These are phyloP conservation scores for Microdochium paspali DNA, from an alignment of 2,329 filamentous ascomycete species.

Conservation along the genomic window DNA sequence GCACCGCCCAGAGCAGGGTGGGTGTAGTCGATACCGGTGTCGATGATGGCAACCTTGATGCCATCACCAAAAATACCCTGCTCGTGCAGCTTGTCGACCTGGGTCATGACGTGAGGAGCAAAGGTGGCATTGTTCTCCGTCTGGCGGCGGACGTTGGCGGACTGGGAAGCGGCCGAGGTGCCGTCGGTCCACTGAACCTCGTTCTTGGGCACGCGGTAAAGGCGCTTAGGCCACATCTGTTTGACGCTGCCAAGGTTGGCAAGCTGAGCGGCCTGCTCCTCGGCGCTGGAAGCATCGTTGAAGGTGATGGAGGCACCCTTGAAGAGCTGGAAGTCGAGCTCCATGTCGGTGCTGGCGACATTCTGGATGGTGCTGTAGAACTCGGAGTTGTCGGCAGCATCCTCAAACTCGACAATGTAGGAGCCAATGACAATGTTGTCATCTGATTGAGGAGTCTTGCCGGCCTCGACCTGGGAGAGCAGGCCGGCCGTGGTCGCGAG, in stretches of 20 bases:
- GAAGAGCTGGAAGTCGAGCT: constrained; percentile 41
- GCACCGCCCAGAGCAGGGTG: constrained; percentile 56
- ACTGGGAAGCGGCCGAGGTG: constrained; percentile 12
- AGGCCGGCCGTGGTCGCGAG: constrained; percentile 22
- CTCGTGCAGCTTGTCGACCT: constrained; percentile 41
- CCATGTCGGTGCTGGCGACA: constrained; percentile 35
- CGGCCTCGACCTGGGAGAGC: constrained; percentile 12
- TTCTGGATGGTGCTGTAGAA: constrained; percentile 26
- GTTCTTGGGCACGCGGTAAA: constrained; percentile 33
- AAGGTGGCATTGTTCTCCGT: constrained; percentile 26
- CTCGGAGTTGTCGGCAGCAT: constrained; percentile 26
- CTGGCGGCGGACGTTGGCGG: constrained; percentile 21
- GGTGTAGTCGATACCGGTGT: constrained; percentile 50
- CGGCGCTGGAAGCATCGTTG: constrained; percentile 32
- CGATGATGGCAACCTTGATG: constrained; percentile 42
- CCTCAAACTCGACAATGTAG: constrained; percentile 45
- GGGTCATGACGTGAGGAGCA: constrained; percentile 45
- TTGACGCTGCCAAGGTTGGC: constrained; percentile 33
- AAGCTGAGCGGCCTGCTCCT: constrained; percentile 30
- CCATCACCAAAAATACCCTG: constrained; percentile 39
- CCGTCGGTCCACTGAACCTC: constrained; percentile 34
- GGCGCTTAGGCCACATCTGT: constrained; percentile 36
- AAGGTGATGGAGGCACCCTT: constrained; percentile 45
- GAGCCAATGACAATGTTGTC: constrained; percentile 27
- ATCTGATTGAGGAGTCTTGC: constrained; percentile 9